These are phyloP conservation scores for Apiospora arundinis DNA, from an alignment of 2,329 filamentous ascomycete genomes.

Conservation along the genomic window DNA sequence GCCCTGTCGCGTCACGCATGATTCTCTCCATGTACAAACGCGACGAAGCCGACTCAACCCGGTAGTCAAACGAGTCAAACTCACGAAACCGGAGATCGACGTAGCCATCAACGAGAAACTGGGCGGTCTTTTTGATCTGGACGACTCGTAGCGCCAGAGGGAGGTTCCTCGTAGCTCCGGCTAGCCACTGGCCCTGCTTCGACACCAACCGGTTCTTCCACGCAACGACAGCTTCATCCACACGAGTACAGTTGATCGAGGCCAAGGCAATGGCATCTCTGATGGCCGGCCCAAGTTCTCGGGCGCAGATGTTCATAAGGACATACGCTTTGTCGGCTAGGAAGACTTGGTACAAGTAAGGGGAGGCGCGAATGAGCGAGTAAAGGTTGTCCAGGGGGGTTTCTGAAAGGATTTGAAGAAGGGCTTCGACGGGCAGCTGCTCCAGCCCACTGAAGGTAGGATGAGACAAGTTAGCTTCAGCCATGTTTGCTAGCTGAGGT, in stretches of 20 bases:
- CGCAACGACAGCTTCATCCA: neutral
- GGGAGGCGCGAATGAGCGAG: neutral
- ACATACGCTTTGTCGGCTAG: neutral
- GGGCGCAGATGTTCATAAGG: neutral
- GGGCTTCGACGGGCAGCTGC: neutral
- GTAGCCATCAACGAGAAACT: neutral
- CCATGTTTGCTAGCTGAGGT: neutral
- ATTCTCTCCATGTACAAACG: no score
- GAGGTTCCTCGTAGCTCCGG: neutral
- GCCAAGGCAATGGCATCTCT: neutral
- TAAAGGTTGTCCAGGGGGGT: neutral
- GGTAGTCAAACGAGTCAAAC: no score
- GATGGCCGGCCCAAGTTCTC: neutral
- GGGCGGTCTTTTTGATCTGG: neutral
- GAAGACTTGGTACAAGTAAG: neutral
- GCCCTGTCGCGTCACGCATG: no score
- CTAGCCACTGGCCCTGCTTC: neutral
- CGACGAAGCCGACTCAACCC: no score
- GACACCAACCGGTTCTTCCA: neutral
- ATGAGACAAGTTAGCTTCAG: neutral
- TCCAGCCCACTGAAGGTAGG: neutral
- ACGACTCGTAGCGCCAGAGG: neutral
- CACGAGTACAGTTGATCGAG: neutral
- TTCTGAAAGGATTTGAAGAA: neutral
- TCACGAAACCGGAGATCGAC: neutral